phyloP scores from a whole-genome alignment of 257 asterid species.

The Scutellaria baicalensis region DNA sequence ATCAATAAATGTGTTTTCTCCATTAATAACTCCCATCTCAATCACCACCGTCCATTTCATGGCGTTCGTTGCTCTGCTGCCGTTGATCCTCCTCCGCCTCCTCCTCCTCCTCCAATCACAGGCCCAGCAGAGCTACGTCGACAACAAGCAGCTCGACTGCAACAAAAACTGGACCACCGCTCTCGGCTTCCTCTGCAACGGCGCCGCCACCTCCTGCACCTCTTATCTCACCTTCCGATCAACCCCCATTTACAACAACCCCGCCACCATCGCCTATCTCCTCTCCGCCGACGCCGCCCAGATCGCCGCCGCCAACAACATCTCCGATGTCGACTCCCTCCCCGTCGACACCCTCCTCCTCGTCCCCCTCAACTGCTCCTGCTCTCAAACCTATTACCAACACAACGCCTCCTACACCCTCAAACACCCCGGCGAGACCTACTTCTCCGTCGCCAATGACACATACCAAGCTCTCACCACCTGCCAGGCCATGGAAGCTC shows the following conservation, averaged over 20 bases:
- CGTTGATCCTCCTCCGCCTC: neutral
- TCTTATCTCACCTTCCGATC: slow-evolving; percentile 63
- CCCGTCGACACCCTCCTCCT: slow-evolving; percentile 28
- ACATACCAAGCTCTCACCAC: slow-evolving; percentile 55
- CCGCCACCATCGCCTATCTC: slow-evolving; percentile 32
- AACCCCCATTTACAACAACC: slow-evolving; percentile 35
- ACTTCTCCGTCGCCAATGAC: slow-evolving; percentile 31
- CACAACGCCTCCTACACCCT: slow-evolving; percentile 47
- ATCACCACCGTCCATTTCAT: neutral
- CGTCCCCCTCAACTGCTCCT: slow-evolving; percentile 49
- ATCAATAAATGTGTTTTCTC: too few species aligned
- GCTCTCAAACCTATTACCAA: slow-evolving; percentile 32
- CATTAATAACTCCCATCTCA: neutral
- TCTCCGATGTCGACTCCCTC: slow-evolving; percentile 27
- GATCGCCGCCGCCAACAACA: slow-evolving; percentile 37
- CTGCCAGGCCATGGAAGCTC: slow-evolving; percentile 43
- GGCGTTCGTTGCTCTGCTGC: neutral
- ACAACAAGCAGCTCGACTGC: slow-evolving; percentile 51
- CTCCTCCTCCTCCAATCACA: neutral
- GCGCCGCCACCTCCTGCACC: slow-evolving; percentile 29
- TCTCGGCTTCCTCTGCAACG: slow-evolving; percentile 48
- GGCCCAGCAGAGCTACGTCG: slow-evolving; percentile 43
- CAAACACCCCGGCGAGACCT: slow-evolving; percentile 21
- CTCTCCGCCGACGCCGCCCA: slow-evolving; percentile 34
- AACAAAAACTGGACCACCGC: slow-evolving; percentile 17